Evolutionary conservation across 2,329 filamentous ascomycete species (phyloP), one percentile per base, ranked within the genome.

Genomic region (Calonectria ilicicola): DNA sequence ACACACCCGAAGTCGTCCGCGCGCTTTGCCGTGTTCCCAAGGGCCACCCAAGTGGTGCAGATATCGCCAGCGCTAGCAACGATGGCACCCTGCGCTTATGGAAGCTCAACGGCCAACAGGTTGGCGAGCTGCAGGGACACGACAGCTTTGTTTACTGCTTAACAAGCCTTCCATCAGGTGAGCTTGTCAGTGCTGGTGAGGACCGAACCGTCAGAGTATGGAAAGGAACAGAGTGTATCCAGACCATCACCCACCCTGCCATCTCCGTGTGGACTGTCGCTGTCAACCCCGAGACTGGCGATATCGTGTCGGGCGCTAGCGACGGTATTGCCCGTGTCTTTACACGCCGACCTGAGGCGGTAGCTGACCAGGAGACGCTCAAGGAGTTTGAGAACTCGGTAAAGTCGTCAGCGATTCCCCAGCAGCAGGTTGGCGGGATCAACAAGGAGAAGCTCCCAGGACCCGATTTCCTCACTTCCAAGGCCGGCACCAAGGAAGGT

Each of bases 231-330:
- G 89, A 95, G 69, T 98, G 96, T 82, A 86, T 98, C 56, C 97
- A 99, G 84, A 98, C 96, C 46, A 98, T 99, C 75, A 98, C 96
- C 1, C 95, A 98, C 80, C 97, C 97, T 14, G 97, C 97, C 12
- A 97, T 98, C 68, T 98, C 96, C 0, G 96, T 99, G 6, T 99
- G 97, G 97, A 89, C 91, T 17, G 95, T 99, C 21, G 94, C 95
- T n/a, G 94, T 91, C 14, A 97, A 94, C 80, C 81, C 89, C 0
- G 91, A 95, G 74, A 97, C 91, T 60, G 96, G 97, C 26, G 97
- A 99, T 79, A 96, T 99, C 73, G 95, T 95, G n/a, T 94, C 94
- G 3, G 97, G 96, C 38, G 93, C 96, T 32, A 99, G 96, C 82
- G 97, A 99, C 81, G 92, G 94, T 69, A 86, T 96, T 53, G 92